Evolutionary conservation across 768 basidiomycete genomes (phyloP), one percentile per base, ranked within the genome.

Genomic region (Pisolithus microcarpus): DNA sequence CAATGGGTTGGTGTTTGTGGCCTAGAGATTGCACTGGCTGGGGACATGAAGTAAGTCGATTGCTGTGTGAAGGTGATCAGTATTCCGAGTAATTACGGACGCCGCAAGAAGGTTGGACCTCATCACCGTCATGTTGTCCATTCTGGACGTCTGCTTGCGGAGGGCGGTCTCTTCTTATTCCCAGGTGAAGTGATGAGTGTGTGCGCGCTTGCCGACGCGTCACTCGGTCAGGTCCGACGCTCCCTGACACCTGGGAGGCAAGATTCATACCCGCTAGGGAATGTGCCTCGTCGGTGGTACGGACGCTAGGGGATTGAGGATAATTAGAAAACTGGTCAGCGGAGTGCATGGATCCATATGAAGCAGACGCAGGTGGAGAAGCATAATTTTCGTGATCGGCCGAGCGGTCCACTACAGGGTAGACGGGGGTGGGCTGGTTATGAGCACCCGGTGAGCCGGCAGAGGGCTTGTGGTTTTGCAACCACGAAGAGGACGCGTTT

Each of bases 171-270:
- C 68, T 52, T 51, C 67, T 52, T 46, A 63, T 62, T 15, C 63
- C 66, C 10, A 69, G 64, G 56, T 69, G 65, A 56, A 67, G 63
- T 21, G 65, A 52, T 39, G 63, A 59, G 31, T 63, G 63, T 19
- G 62, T 64, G 59, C 69, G 69, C 63, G 65, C 69, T 56, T 74
- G 75, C 38, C 76, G 68, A 38, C 80, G 74, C 38, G 74, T 73
- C 46, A 70, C 65, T 53, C 81, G 76, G 53, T 68, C 66, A 43
- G 81, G 79, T 0, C 80, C 81, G 54, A 79, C 74, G 66, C 72
- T 78, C 28, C 77, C 67, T 11, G 76, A 68, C 37, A 78, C 66
- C 65, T 78, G 78, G 3, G 65, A 50, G 36, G 59, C 52, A 46
- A 75, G 69, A 21, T 53, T 45, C 53, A 68, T 52, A 38, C 56